Conservation (phyloP, 192 early-diverging fungal genomes). For the Oehlia diaphana region DNA sequence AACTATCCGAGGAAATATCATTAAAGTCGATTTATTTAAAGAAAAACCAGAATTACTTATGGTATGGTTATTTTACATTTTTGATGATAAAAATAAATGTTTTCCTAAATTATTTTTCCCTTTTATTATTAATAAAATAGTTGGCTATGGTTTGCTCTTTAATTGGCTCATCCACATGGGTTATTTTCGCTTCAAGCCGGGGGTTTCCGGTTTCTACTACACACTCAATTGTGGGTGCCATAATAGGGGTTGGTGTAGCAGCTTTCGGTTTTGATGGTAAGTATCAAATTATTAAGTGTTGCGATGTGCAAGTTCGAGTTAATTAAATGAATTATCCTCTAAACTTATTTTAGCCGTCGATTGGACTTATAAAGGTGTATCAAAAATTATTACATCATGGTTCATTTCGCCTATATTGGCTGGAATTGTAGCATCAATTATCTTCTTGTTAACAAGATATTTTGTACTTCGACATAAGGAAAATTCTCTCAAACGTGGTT, state of each 20-base stretch:
- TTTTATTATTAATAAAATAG: slow-evolving; percentile 19
- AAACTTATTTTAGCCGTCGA: slow-evolving; percentile 42
- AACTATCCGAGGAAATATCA: slow-evolving; percentile 79
- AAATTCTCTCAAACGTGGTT: slow-evolving; percentile 59
- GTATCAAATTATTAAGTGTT: no score
- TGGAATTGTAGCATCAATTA: slow-evolving; percentile 56
- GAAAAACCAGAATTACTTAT: slow-evolving; percentile 73
- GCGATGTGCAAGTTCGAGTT: no score
- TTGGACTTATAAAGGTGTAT: slow-evolving; percentile 51
- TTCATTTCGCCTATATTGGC: slow-evolving; percentile 63
- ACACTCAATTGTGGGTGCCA: slow-evolving; percentile 71
- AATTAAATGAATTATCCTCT: no score
- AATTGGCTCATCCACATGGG: slow-evolving; percentile 68
- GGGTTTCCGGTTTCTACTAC: slow-evolving; percentile 72
- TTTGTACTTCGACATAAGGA: slow-evolving; percentile 47
- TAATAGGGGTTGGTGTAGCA: slow-evolving; percentile 65
- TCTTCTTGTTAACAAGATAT: slow-evolving; percentile 62
- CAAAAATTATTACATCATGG: slow-evolving; percentile 65
- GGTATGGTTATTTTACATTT: slow-evolving; percentile 26
- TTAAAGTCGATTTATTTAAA: slow-evolving; percentile 56
- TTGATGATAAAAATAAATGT: no score
- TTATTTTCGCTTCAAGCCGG: slow-evolving; percentile 59
- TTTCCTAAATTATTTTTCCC: no score
- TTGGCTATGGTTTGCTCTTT: slow-evolving; percentile 73
- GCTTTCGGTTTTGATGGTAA: slow-evolving; percentile 46